A percentile compares a stretch with the other conserved stretches of the same genome.
Evolutionary conservation across 2,329 filamentous ascomycete species (phyloP).

Genomic region (Polytolypa hystricis): DNA sequence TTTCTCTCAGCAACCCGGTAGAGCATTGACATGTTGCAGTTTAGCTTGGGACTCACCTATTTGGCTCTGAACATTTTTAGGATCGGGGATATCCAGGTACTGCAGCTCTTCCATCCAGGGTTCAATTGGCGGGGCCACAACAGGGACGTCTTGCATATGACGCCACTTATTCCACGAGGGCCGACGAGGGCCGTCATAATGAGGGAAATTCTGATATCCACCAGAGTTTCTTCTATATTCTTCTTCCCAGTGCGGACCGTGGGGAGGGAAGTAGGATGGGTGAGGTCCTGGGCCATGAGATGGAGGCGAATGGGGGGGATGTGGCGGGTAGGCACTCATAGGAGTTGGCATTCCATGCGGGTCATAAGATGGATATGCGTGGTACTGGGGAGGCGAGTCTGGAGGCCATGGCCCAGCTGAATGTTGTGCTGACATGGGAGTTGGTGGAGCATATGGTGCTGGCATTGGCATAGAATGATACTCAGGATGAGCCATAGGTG

Average conservation of each 20-base stretch:
- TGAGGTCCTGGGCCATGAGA: slow-evolving; percentile 6
- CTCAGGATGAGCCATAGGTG: slow-evolving; percentile 11
- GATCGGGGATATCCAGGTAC: slow-evolving; percentile 10
- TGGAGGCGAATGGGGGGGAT: slow-evolving; percentile 9
- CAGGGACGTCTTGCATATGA: slow-evolving; percentile 6
- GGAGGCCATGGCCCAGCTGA: slow-evolving; percentile 15
- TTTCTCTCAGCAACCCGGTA: no score
- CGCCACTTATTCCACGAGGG: slow-evolving; percentile 7
- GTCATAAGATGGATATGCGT: slow-evolving; percentile 16
- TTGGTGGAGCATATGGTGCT: slow-evolving; percentile 12
- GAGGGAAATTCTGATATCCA: background rate
- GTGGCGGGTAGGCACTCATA: slow-evolving; percentile 12
- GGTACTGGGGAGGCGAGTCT: slow-evolving; percentile 12
- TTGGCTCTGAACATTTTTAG: slow-evolving; percentile 6
- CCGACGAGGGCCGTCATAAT: background rate
- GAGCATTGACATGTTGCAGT: slow-evolving; percentile 5
- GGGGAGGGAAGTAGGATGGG: slow-evolving; percentile 11
- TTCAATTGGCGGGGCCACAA: slow-evolving; percentile 8
- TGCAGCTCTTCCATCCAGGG: slow-evolving; percentile 14
- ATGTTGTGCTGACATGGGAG: slow-evolving; percentile 12
- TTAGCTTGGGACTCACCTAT: slow-evolving; percentile 10
- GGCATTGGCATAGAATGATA: slow-evolving; percentile 7
- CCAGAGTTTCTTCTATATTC: slow-evolving; percentile 5
- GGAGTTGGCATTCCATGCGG: slow-evolving; percentile 13
- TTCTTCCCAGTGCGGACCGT: slow-evolving; percentile 1